Conservation (phyloP, 805 yeast species). For the Metschnikowia orientalis region DNA sequence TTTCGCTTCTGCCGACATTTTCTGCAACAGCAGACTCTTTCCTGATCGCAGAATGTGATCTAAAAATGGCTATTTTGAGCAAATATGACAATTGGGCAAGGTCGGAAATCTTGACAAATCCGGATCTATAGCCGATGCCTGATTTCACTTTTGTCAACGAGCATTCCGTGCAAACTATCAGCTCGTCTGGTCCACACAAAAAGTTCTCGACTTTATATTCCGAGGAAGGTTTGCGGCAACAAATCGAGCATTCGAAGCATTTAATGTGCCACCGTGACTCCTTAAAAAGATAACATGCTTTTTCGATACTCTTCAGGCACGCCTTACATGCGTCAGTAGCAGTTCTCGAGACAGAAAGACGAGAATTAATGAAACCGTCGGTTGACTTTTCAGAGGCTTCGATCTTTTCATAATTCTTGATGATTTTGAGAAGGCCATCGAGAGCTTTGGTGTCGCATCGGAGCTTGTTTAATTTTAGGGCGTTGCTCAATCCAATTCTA, state of each 20-base stretch:
- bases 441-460: slow-evolving; percentile 57
- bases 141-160: slow-evolving; percentile 38
- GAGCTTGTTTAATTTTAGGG: slow-evolving; percentile 61
- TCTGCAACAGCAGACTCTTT: slow-evolving; percentile 10
- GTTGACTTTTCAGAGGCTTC: slow-evolving; percentile 10
- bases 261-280: slow-evolving; percentile 76
- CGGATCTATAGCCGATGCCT: slow-evolving; percentile 28
- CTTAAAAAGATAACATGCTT: slow-evolving; percentile 60
- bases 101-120: slow-evolving; percentile 61
- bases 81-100: slow-evolving; percentile 72
- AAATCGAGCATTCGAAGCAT: slow-evolving; percentile 66
- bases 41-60: slow-evolving; percentile 61
- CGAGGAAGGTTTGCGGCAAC: slow-evolving; percentile 35
- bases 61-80: slow-evolving; percentile 75
- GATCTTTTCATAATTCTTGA: slow-evolving; percentile 32
- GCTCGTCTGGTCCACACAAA: slow-evolving; percentile 15
- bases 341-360: slow-evolving; percentile 46
- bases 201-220: slow-evolving; percentile 14
- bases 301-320: slow-evolving; percentile 79
- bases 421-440: slow-evolving; percentile 55
- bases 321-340: slow-evolving; percentile 72
- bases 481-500: slow-evolving; percentile 71
- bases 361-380: slow-evolving; percentile 8
- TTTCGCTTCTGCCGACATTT: slow-evolving; percentile 9
- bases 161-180: slow-evolving; percentile 61